phyloP scores from a whole-genome alignment of 2,329 filamentous ascomycete genomes.

The Chaetomium sp. region DNA sequence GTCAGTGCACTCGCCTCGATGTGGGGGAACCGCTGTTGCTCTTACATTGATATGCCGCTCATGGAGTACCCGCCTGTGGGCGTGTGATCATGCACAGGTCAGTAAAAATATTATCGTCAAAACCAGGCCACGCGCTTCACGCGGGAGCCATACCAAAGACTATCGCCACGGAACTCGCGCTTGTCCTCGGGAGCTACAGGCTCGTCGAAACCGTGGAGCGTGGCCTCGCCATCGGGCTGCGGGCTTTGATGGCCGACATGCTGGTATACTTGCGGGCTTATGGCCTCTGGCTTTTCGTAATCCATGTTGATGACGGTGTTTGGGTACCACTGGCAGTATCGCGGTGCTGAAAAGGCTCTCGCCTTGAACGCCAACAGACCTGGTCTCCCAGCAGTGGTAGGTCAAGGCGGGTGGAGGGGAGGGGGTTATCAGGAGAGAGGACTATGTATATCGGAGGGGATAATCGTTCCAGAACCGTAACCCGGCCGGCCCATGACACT shows the following conservation, averaged over 20 bases:
- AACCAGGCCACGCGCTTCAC: background rate
- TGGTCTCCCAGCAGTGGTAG: background rate
- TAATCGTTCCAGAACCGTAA: background rate
- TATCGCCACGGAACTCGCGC: constrained; percentile 28
- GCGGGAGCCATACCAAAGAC: constrained; percentile 25
- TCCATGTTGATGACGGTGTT: constrained; percentile 20
- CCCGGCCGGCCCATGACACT: background rate
- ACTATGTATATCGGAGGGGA: constrained; percentile 10
- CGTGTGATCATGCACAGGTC: background rate
- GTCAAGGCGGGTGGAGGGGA: background rate
- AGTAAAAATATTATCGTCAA: background rate
- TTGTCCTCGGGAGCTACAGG: constrained; percentile 20
- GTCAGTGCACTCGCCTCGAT: constrained; percentile 10
- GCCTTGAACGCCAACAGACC: background rate
- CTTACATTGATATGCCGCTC: constrained; percentile 46
- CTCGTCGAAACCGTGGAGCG: constrained; percentile 27
- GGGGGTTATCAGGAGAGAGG: background rate
- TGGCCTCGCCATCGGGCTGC: constrained; percentile 30
- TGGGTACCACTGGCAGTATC: background rate
- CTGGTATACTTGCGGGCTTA: constrained; percentile 26
- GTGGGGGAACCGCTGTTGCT: constrained; percentile 12
- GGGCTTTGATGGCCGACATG: constrained; percentile 25
- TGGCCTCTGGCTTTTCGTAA: constrained; percentile 32
- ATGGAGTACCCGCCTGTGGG: constrained; percentile 43
- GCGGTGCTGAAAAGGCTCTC: background rate